A percentile compares a stretch with the other conserved stretches of the same genome.
Conservation (phyloP, 2,329 filamentous ascomycete genomes). For the Verticillium longisporum region DNA sequence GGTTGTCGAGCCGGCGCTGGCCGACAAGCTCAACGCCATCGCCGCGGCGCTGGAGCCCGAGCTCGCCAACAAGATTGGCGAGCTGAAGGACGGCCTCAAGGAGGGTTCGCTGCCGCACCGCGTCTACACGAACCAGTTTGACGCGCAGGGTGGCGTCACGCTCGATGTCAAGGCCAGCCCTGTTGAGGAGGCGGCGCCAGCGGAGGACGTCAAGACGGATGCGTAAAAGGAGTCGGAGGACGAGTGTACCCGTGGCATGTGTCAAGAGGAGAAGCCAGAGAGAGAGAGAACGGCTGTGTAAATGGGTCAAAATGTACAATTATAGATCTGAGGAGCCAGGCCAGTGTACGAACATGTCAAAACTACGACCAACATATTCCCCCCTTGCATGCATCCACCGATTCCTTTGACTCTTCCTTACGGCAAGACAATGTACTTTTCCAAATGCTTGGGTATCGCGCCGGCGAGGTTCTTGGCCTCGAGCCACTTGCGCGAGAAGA, state of each 20-base stretch:
- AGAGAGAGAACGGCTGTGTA: slow-evolving; percentile 2
- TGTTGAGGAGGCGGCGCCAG: neutral
- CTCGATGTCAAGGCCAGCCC: neutral
- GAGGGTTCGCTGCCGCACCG: neutral
- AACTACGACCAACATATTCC: neutral
- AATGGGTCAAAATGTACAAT: slow-evolving; percentile 10
- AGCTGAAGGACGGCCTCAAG: slow-evolving; percentile 1
- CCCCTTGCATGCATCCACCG: neutral
- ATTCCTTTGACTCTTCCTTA: slow-evolving; percentile 26
- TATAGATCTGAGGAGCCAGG: slow-evolving; percentile 8
- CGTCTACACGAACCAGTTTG: neutral
- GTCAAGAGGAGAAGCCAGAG: too few relatives aligned
- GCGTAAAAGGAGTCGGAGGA: neutral
- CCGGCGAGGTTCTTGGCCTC: slow-evolving; percentile 74
- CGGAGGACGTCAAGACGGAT: neutral
- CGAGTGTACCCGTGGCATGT: too few relatives aligned
- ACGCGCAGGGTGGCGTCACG: neutral
- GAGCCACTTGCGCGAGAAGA: slow-evolving; percentile 91
- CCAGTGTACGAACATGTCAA: slow-evolving; percentile 11
- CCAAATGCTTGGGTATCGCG: slow-evolving; percentile 75
- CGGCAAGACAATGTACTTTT: slow-evolving; percentile 91
- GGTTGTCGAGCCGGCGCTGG: slow-evolving; percentile 28
- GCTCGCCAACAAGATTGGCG: slow-evolving; percentile 21
- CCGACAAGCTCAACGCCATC: slow-evolving; percentile 29
- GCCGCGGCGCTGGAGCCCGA: slow-evolving; percentile 28